A percentile compares a stretch with the other conserved stretches of the same genome.
Conservation (phyloP, 2,329 filamentous ascomycete species). For the Aspergillus niger region DNA sequence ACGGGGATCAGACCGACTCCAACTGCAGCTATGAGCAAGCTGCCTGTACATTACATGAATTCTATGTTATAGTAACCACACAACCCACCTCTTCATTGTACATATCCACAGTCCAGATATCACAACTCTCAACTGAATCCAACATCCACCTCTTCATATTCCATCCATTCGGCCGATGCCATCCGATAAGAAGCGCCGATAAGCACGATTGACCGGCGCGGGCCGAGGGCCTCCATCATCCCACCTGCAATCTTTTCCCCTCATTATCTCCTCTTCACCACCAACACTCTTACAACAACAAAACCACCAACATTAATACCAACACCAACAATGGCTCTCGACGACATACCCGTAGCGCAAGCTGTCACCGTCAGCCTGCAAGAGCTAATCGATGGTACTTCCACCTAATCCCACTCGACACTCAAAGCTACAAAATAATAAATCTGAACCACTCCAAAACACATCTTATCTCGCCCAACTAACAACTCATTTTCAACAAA, state of each 20-base stretch:
- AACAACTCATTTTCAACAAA: background rate
- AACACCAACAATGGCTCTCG: slow-evolving; percentile 21
- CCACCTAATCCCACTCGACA: background rate
- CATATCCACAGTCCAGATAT: background rate
- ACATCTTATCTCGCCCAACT: background rate
- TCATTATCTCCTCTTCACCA: slow-evolving; percentile 1
- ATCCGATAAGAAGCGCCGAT: slow-evolving; percentile 17
- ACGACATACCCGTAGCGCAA: slow-evolving; percentile 32
- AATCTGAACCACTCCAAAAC: background rate
- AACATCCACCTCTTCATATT: background rate
- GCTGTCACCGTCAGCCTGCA: slow-evolving; percentile 52
- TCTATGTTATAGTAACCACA: background rate
- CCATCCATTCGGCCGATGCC: background rate
- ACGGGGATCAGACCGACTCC: background rate
- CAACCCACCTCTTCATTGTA: background rate
- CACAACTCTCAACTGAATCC: background rate
- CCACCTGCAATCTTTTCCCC: background rate
- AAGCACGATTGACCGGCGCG: slow-evolving; percentile 20
- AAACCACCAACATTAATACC: background rate
- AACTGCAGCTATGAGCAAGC: background rate
- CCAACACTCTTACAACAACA: background rate
- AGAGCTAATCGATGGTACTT: slow-evolving; percentile 50
- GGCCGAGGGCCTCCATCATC: slow-evolving; percentile 15
- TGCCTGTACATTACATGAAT: slow-evolving; percentile 3
- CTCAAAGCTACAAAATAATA: too few species aligned